These are phyloP conservation scores for Takashimella tepidaria DNA, from an alignment of 1,284 basidiomycete species.

Conservation along the genomic window DNA sequence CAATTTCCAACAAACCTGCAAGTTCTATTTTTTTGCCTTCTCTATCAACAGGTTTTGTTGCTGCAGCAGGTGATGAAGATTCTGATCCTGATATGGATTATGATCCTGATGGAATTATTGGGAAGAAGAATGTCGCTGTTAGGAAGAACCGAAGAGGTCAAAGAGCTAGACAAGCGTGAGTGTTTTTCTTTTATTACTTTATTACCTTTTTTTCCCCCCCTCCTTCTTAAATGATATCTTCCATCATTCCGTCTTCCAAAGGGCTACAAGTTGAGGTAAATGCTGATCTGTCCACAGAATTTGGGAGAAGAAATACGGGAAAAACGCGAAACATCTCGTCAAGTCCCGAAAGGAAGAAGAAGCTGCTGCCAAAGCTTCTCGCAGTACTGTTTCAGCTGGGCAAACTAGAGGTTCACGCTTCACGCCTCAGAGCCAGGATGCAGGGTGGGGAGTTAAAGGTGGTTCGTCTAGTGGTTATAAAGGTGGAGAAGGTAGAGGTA, in stretches of 20 bases:
- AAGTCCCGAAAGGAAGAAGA: slow-evolving; percentile 50
- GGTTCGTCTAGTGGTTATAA: slow-evolving; percentile 2
- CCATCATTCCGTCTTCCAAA: too few species aligned
- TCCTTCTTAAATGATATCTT: too few species aligned
- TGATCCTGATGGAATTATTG: slow-evolving; percentile 51
- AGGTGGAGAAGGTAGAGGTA: too few species aligned
- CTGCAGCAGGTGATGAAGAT: slow-evolving; percentile 65
- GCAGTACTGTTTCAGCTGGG: not conserved
- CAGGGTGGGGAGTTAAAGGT: slow-evolving; percentile 17
- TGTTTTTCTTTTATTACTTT: slow-evolving; percentile 28
- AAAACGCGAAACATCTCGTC: slow-evolving; percentile 83
- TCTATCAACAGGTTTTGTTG: slow-evolving; percentile 77
- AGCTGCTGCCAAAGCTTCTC: not conserved
- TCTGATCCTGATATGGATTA: slow-evolving; percentile 72
- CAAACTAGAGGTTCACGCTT: not conserved
- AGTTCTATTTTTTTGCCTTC: slow-evolving; percentile 82
- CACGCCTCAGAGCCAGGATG: slow-evolving; percentile 10
- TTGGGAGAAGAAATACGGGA: slow-evolving; percentile 95
- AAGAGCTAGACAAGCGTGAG: slow-evolving; percentile 82
- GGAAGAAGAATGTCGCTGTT: slow-evolving; percentile 50
- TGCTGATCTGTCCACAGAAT: slow-evolving; percentile 57
- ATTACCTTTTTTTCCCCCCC: too few species aligned
- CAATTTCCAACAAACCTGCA: too few species aligned
- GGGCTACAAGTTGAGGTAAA: not conserved
- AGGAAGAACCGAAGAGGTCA: slow-evolving; percentile 90